A percentile compares a stretch with the other conserved stretches of the same genome.
These are phyloP conservation scores for Sistotremastrum niveocremeum DNA, from an alignment of 768 basidiomycete genomes.

Conservation along the genomic window DNA sequence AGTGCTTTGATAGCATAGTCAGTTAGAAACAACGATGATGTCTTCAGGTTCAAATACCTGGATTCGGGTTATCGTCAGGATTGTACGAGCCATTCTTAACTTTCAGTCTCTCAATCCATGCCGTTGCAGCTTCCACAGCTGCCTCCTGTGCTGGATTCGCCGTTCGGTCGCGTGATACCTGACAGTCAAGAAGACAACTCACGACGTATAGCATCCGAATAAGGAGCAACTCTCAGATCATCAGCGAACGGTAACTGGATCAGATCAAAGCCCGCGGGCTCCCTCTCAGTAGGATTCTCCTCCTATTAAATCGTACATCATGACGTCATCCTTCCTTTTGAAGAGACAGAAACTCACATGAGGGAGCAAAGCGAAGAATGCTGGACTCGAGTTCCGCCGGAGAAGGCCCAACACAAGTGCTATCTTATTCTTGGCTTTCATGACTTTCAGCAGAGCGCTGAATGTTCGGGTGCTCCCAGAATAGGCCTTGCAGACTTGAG, in stretches of 20 bases:
- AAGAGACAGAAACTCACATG: constrained; percentile 38
- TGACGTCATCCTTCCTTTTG: constrained; percentile 1
- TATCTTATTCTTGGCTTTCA: constrained; percentile 70
- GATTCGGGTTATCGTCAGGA: constrained; percentile 87
- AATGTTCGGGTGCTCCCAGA: constrained; percentile 90
- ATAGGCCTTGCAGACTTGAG: constrained; percentile 24
- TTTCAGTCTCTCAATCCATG: constrained; percentile 67
- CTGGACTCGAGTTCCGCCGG: constrained; percentile 58
- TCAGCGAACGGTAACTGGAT: constrained; percentile 91
- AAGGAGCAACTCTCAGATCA: constrained; percentile 72
- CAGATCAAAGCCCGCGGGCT: constrained; percentile 86
- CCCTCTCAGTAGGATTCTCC: constrained; percentile 55
- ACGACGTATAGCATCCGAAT: constrained; percentile 57
- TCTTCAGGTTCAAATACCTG: constrained; percentile 34
- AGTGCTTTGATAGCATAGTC: constrained; percentile 36
- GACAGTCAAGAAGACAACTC: constrained; percentile 5
- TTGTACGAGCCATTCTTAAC: constrained; percentile 70
- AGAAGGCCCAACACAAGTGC: constrained; percentile 62
- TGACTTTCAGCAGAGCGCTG: constrained; percentile 69
- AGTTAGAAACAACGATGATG: neutral
- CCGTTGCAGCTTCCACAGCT: constrained; percentile 49
- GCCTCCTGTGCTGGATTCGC: constrained; percentile 44
- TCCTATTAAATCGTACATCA: constrained; percentile 28
- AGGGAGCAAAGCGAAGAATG: constrained; percentile 76
- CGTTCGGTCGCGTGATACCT: constrained; percentile 2